A percentile compares a stretch with the other conserved stretches of the same genome.
Conservation (phyloP, 192 early-diverging fungal species). For the Backusella psychrophila region DNA sequence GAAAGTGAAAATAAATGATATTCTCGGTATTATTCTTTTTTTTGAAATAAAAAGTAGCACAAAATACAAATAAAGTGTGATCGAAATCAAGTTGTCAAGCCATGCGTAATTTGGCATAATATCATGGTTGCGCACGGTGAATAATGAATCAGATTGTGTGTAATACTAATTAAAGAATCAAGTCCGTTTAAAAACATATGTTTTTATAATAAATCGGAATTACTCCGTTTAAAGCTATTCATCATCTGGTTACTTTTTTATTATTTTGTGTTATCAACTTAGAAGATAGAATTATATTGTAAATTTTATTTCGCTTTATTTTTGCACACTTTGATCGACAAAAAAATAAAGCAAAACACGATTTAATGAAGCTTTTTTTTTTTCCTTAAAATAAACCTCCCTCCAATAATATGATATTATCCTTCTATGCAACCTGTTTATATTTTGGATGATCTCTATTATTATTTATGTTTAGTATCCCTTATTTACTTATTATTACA, state of each 20-base stretch:
- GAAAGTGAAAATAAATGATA: not conserved
- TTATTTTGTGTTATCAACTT: not conserved
- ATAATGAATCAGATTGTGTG: not conserved
- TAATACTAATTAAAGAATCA: not conserved
- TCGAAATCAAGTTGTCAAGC: constrained; percentile 4
- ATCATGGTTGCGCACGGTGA: not conserved
- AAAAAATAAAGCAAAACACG: not conserved
- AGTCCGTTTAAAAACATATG: not conserved
- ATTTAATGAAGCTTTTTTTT: not conserved
- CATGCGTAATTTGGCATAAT: constrained; percentile 1
- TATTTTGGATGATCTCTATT: not conserved
- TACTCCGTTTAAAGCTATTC: not conserved
- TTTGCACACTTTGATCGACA: not conserved
- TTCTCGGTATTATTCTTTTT: not conserved
- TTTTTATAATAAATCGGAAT: constrained; percentile 2
- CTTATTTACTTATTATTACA: not conserved
- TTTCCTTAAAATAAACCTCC: not conserved
- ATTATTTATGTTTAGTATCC: not conserved
- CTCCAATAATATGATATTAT: not conserved
- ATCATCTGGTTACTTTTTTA: constrained; percentile 3
- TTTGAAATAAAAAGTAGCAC: not conserved
- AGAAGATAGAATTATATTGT: not conserved
- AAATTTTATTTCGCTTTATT: not conserved
- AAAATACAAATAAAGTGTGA: not conserved
- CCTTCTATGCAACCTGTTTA: not conserved